These are phyloP conservation scores for Schwanniomyces pseudopolymorphus DNA, from an alignment of 805 yeast genomes.

Conservation along the genomic window DNA sequence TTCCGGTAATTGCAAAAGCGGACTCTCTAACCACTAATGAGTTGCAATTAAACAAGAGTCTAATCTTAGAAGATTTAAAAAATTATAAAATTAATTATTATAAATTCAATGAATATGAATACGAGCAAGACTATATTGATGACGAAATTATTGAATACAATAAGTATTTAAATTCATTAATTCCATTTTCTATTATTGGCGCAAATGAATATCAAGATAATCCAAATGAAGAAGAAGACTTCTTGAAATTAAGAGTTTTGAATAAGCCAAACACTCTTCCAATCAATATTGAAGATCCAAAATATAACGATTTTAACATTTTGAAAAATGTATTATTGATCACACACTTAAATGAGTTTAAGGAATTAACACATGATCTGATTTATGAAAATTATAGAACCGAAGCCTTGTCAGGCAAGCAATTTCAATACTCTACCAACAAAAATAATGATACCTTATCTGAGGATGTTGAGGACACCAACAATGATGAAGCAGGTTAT, in stretches of 20 bases:
- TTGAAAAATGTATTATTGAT: constrained; percentile 77
- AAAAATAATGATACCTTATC: constrained; percentile 10
- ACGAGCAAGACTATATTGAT: constrained; percentile 49
- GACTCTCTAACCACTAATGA: constrained; percentile 43
- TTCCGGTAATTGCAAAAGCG: constrained; percentile 45
- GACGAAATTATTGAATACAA: constrained; percentile 67
- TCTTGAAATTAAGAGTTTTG: constrained; percentile 53
- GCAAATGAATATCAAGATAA: constrained; percentile 59
- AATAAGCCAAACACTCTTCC: constrained; percentile 50
- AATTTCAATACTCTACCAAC: constrained; percentile 33
- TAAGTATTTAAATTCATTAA: constrained; percentile 58
- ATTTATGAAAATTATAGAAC: constrained; percentile 90
- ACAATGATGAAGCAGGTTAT: constrained; percentile 26
- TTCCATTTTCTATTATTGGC: constrained; percentile 71
- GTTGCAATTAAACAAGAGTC: constrained; percentile 65
- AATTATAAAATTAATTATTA: constrained; percentile 69
- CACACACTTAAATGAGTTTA: constrained; percentile 83
- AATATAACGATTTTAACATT: constrained; percentile 75
- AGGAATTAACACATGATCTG: constrained; percentile 84
- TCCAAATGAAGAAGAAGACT: constrained; percentile 34
- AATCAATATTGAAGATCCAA: constrained; percentile 67
- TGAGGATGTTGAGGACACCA: constrained; percentile 9
- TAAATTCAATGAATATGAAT: constrained; percentile 65
- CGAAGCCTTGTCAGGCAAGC: constrained; percentile 71
- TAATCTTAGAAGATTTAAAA: constrained; percentile 75